Base-by-base conservation (phyloP, 2,329 filamentous ascomycete species). In the Alternaria arborescens region DNA sequence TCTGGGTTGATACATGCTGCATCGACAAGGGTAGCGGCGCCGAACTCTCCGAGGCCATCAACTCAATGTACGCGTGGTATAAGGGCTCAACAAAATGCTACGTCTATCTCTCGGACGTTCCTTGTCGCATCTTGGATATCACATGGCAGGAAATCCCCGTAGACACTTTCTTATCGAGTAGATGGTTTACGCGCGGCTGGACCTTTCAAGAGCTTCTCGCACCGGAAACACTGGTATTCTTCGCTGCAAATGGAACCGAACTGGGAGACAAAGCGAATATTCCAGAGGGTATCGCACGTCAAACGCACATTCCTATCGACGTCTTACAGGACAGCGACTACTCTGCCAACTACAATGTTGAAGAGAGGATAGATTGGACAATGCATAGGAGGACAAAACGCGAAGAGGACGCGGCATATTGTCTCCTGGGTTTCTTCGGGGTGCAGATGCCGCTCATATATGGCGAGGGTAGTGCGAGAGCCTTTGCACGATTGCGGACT, bases 351-450 rank as follows among this genome's bases (percentile, higher is more conserved):
- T 58, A 52, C 2, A 30, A 24, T 10, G 8, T 51, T 12, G 22
- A 50, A 1, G 22, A 76, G 47, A 59, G 64, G 6, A 50, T 67
- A 36, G 46, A 38, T 1, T 70, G 67, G 67, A 60, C 55, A 1
- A 38, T 24, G 16, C 7, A 26, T 20, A 43, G 67, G 7, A 3
- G 43, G 36, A 65, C 61, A 0, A 67, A 65, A 22, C 36, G 64
- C 12, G 44, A 52, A 38, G 74, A 77, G 64, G 75, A 77, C 53
- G 52, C 34, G 6, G 71, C 72, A 1, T 77, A 77, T 52, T 75
- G 42, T 22, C 61, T 77, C 1, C 53, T 77, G 3, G 75, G 74
- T 0, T 47, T 75, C 4, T 71, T 75, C 51, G 64, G 62, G 43
- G 60, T 77, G 2, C 59, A 62, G 1, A 59, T 65, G 52, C 55